A percentile compares a stretch with the other conserved stretches of the same genome.
These are phyloP conservation scores for Mycena maculata DNA, from an alignment of 768 basidiomycete genomes.

Conservation along the genomic window DNA sequence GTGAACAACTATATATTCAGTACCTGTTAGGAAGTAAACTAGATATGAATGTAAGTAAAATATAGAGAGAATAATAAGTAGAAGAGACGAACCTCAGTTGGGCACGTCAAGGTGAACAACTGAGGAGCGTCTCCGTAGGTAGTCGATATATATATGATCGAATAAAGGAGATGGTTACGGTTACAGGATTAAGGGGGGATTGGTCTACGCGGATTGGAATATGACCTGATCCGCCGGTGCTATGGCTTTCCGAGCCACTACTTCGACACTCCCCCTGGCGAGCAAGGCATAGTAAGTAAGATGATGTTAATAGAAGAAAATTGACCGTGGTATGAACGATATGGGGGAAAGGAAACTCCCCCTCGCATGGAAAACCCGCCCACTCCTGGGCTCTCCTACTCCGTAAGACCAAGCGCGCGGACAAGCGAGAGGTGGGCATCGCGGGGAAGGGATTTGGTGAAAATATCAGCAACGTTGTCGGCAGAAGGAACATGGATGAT, in stretches of 20 bases:
- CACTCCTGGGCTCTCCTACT: constrained; percentile 5
- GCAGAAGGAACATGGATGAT: constrained; percentile 31
- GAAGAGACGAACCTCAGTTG: too few species aligned
- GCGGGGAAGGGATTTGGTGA: constrained; percentile 42
- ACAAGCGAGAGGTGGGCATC: neutral
- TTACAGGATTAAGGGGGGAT: neutral
- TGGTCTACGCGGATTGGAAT: neutral
- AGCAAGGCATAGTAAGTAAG: neutral
- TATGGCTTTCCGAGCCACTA: neutral
- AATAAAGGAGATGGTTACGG: neutral
- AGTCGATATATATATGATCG: neutral
- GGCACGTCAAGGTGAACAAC: neutral
- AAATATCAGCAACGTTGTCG: constrained; percentile 41
- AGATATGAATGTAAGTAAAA: too few species aligned
- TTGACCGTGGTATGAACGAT: constrained; percentile 8
- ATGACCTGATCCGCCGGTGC: neutral
- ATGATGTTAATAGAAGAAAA: neutral
- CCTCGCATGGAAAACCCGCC: neutral
- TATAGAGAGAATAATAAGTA: too few species aligned
- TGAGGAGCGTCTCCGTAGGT: neutral
- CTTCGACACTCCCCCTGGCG: constrained; percentile 4
- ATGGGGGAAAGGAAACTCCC: constrained; percentile 9
- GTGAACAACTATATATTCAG: too few species aligned
- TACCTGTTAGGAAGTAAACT: too few species aligned
- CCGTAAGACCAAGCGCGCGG: constrained; percentile 10